These are phyloP conservation scores for Clavaria fumosa DNA, from an alignment of 768 basidiomycete genomes.

Conservation along the genomic window DNA sequence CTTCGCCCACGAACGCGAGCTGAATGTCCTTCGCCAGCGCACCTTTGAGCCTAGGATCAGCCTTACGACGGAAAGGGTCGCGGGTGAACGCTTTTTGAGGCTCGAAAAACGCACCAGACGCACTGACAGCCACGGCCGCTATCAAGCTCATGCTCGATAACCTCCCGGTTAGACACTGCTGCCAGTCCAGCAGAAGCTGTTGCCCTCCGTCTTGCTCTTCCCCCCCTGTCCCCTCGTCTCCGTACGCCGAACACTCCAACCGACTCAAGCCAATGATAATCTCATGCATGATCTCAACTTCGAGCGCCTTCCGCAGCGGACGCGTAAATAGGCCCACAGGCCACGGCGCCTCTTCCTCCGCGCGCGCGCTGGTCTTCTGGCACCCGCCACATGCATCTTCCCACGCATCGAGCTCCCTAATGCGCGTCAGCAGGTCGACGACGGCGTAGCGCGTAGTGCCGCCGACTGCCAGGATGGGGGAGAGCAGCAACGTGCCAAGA, in stretches of 20 bases:
- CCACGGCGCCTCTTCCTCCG: constrained; percentile 11
- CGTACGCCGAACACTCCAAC: constrained; percentile 29
- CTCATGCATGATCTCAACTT: constrained; percentile 69
- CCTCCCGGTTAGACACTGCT: constrained; percentile 68
- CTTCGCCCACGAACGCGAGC: constrained; percentile 54
- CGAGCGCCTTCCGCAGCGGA: constrained; percentile 48
- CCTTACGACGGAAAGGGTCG: background rate
- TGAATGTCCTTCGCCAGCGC: constrained; percentile 40
- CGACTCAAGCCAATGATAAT: constrained; percentile 84
- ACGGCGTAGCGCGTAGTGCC: constrained; percentile 60
- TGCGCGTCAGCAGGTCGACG: constrained; percentile 60
- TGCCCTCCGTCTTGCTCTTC: constrained; percentile 71
- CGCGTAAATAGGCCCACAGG: constrained; percentile 33
- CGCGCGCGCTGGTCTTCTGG: background rate
- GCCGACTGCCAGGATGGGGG: constrained; percentile 57
- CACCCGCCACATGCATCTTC: constrained; percentile 14
- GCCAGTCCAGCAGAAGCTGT: too few relatives aligned
- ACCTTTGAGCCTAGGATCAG: constrained; percentile 21
- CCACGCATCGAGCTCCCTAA: constrained; percentile 43
- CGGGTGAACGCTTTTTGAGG: background rate
- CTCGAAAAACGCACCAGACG: constrained; percentile 31
- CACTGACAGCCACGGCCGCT: constrained; percentile 63
- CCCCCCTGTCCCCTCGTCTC: constrained; percentile 24
- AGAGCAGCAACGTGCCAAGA: constrained; percentile 76
- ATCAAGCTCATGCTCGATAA: constrained; percentile 89